Base-by-base conservation (phyloP, 2,329 filamentous ascomycete species). In the Hirsutella thompsonii region DNA sequence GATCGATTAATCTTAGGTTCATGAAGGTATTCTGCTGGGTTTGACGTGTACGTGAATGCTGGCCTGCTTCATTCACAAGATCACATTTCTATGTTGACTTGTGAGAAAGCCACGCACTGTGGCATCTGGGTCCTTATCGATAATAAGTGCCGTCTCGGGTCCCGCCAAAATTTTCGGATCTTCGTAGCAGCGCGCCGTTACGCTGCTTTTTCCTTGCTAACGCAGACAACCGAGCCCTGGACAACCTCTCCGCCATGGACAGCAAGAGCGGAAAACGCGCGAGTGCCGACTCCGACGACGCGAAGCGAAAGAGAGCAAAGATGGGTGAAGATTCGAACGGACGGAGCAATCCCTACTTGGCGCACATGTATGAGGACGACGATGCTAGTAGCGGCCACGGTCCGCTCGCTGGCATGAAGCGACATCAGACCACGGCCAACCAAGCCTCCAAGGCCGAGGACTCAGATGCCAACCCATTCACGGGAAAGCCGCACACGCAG, bases 381-480 rank as follows among this genome's bases (percentile, higher is more conserved):
- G 53, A 55, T 28, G 55, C 62, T 36, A 58, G 56, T 58, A 66
- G 61, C 50, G 61, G 52, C 42, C 55, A 64, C 50, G 58, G 61
- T 33, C 56, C 49, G 42, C 68, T 94, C 42, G 69, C 72, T 34
- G 69, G 72, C 44, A 79, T 95, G 63, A 77, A 74, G 60, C 79
- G 84, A 49, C 88, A 94, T 60, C 64, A 78, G 43, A 93, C 88
- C 1, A 96, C 88, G 2, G 79, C 87, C 5, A 69, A 72, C 46
- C 74, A 87, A 64, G 88, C 87, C 3, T 64, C 70, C 48, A 67
- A 69, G 52, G 82, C 81, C 3, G 92, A 98, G 66, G 78, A 94
- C 63, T 76, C 80, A 13, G 81, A 87, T 18, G 62, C 70, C 51
- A 98, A 95, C 58, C 82, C 90, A 19, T 95, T 95, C 69, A 98